Percentiles rank a stretch among this genome's conserved stretches.
phyloP scores from a whole-genome alignment of 2,329 filamentous ascomycete genomes.

The Hortaea sp. region DNA sequence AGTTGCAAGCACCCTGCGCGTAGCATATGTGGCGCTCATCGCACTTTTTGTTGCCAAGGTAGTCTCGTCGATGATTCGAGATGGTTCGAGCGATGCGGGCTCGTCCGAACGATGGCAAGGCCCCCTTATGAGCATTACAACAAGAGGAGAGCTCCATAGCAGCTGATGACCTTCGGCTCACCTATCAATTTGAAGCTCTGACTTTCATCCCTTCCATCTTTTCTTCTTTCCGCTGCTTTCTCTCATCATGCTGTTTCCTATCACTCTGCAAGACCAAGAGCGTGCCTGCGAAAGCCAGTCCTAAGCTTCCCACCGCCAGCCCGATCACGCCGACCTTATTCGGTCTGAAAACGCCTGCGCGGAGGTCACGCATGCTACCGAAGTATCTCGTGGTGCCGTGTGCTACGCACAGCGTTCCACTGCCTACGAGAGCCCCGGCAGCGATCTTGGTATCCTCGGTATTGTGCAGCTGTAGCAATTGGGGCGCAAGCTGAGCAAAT shows the following conservation, averaged over 20 bases:
- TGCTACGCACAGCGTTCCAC: conserved; percentile 36
- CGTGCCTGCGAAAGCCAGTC: conserved; percentile 21
- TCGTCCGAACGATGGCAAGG: no score
- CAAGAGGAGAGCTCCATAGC: no score
- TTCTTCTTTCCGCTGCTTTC: no score
- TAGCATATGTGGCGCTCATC: no score
- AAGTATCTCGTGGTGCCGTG: conserved; percentile 42
- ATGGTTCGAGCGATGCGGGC: no score
- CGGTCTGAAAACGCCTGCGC: conserved; percentile 35
- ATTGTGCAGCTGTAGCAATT: conserved; percentile 23
- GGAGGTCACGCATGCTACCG: conserved; percentile 31
- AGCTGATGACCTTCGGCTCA: no score
- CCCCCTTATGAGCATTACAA: no score
- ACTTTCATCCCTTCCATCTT: no score
- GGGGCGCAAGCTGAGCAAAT: conserved; percentile 19
- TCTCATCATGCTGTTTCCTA: not conserved
- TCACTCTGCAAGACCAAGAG: conserved; percentile 21
- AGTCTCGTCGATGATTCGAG: no score
- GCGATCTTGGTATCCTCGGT: conserved; percentile 17
- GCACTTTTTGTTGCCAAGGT: no score
- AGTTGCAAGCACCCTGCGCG: no score
- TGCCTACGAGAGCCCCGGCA: conserved; percentile 31
- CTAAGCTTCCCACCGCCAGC: conserved; percentile 21
- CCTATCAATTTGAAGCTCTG: no score
- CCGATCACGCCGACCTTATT: conserved; percentile 21